Evolutionary conservation across 192 early-diverging fungal genomes (phyloP).

Genomic region (Backusella liffmaniae): DNA sequence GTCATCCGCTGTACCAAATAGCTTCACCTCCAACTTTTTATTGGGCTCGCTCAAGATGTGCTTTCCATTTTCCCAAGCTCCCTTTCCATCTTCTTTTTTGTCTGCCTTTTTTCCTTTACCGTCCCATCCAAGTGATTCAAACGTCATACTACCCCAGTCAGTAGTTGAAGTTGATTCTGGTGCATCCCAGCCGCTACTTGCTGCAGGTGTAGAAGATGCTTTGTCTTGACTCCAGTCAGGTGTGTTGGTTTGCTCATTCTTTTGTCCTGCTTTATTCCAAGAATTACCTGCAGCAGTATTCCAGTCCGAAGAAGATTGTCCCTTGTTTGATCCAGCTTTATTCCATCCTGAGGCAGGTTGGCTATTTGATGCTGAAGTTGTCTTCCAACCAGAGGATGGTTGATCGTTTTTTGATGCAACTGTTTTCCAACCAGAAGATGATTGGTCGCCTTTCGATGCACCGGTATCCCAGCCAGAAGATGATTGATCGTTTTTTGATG

Average conservation of each 20-base stretch:
- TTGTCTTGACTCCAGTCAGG: neutral
- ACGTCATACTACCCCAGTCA: slow-evolving; percentile 10
- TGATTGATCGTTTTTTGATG: neutral
- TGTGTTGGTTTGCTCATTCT: neutral
- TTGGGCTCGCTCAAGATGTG: slow-evolving; percentile 26
- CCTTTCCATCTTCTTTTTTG: slow-evolving; percentile 14
- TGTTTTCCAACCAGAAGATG: neutral
- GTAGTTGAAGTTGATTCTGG: neutral
- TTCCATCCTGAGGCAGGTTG: neutral
- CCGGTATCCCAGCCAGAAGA: neutral
- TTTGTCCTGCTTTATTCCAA: neutral
- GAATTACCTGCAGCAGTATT: neutral
- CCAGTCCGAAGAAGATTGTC: neutral
- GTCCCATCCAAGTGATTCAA: slow-evolving; percentile 6
- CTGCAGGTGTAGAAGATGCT: neutral
- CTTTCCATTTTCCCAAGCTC: slow-evolving; percentile 16
- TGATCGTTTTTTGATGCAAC: neutral
- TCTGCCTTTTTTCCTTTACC: slow-evolving; percentile 9
- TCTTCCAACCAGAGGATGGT: neutral
- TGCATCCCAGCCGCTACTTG: neutral
- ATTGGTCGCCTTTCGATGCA: neutral
- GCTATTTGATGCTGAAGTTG: neutral
- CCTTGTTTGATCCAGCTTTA: neutral
- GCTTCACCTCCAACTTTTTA: slow-evolving; percentile 53
- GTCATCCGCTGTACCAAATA: slow-evolving; percentile 47